These are phyloP conservation scores for Pestalotiopsis fici DNA, from an alignment of 2,329 filamentous ascomycete species.

Conservation along the genomic window DNA sequence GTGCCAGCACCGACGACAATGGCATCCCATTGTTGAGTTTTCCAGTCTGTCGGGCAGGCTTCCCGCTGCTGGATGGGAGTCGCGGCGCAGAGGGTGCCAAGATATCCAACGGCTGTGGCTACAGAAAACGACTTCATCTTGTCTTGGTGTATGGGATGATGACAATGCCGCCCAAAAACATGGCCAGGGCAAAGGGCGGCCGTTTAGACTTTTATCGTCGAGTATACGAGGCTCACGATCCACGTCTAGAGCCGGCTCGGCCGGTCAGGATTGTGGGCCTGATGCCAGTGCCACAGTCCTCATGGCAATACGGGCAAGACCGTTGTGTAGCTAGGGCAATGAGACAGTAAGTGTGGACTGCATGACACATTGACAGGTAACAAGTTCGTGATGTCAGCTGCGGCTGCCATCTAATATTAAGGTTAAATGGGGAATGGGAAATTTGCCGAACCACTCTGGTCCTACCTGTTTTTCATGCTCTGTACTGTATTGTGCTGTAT, in stretches of 20 bases:
- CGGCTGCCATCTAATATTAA: not conserved
- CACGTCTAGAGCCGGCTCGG: not conserved
- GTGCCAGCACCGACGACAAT: slow-evolving; percentile 53
- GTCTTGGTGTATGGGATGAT: not conserved
- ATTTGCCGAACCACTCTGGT: not conserved
- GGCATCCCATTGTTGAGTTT: slow-evolving; percentile 27
- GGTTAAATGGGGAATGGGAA: not conserved
- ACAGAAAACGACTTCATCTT: slow-evolving; percentile 3
- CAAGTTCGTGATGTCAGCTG: not conserved
- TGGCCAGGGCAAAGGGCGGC: not conserved
- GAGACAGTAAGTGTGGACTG: not conserved
- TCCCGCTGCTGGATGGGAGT: not conserved
- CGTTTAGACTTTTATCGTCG: not conserved
- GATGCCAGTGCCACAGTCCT: not conserved
- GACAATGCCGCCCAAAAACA: not conserved
- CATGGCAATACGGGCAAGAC: not conserved
- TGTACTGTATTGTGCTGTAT: not conserved
- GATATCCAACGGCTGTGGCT: not conserved
- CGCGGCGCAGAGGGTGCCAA: not conserved
- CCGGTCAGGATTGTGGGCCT: not conserved
- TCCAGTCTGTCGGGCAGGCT: slow-evolving; percentile 20
- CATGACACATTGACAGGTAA: not conserved
- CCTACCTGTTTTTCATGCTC: not conserved
- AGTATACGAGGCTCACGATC: not conserved
- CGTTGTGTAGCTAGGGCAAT: not conserved